Evolutionary conservation across 306 rosid genomes (phyloP).

Genomic region (Fragaria iinumae): DNA sequence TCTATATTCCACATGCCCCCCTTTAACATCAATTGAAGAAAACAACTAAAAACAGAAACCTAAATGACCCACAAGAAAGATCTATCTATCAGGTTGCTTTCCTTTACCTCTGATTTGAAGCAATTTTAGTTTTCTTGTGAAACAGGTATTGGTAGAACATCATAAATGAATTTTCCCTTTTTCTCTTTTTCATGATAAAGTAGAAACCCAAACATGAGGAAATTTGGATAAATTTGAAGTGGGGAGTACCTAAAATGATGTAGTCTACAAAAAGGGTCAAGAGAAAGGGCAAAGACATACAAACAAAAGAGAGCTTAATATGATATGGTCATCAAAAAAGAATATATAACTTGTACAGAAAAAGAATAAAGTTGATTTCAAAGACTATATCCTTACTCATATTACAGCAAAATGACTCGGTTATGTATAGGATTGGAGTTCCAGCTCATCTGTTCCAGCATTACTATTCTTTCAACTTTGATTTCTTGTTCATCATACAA

Average conservation of each 20-base stretch:
- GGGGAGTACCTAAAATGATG: slow-evolving; percentile 17
- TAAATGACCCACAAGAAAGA: slow-evolving; percentile 40
- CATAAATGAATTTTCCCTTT: slow-evolving; percentile 1
- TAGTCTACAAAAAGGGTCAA: not conserved
- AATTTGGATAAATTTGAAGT: not conserved
- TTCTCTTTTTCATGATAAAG: not conserved
- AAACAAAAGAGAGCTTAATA: not conserved
- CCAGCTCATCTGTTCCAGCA: not conserved
- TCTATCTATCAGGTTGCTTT: slow-evolving; percentile 9
- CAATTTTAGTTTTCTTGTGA: slow-evolving; percentile 52
- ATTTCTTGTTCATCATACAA: not conserved
- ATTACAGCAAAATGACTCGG: not conserved
- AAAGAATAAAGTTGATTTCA: slow-evolving; percentile 5
- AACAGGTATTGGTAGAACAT: slow-evolving; percentile 33
- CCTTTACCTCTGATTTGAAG: slow-evolving; percentile 45
- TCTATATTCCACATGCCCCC: slow-evolving; percentile 29
- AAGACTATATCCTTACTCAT: not conserved
- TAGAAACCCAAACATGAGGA: not conserved
- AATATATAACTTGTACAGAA: slow-evolving; percentile 11
- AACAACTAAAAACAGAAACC: slow-evolving; percentile 31
- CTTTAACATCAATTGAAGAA: slow-evolving; percentile 30
- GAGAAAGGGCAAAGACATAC: slow-evolving; percentile 2
- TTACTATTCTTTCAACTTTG: slow-evolving; percentile 3
- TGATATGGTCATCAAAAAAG: slow-evolving; percentile 13
- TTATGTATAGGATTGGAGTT: not conserved